Evolutionary conservation across 345 rosid species (phyloP).

Genomic region (Citrus trifoliata): DNA sequence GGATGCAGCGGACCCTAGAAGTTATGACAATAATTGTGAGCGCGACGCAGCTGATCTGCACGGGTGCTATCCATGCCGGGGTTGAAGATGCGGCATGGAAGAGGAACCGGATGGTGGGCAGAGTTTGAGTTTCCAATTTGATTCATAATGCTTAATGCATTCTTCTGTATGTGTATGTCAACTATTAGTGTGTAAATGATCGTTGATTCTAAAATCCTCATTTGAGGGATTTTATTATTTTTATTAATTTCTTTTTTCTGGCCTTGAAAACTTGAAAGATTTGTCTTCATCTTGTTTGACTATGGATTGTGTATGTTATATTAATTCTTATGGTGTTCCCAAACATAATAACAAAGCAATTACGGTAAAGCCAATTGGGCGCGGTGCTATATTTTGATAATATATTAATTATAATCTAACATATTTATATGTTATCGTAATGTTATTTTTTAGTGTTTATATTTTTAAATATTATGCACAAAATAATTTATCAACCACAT

Average conservation of each 20-base stretch:
- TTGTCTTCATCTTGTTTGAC: not conserved
- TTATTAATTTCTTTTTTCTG: not conserved
- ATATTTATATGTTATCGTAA: too few species aligned
- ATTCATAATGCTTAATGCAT: not conserved
- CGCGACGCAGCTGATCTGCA: conserved; percentile 63
- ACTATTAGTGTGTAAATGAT: not conserved
- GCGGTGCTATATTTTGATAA: too few species aligned
- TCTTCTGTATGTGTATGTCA: not conserved
- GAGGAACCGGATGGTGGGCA: conserved; percentile 10
- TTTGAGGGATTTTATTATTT: not conserved
- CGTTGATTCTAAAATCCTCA: not conserved
- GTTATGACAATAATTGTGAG: conserved; percentile 64
- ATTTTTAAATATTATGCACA: too few species aligned
- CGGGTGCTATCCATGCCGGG: conserved; percentile 56
- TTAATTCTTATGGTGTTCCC: not conserved
- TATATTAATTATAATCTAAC: too few species aligned
- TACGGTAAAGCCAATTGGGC: too few species aligned
- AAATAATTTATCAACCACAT: too few species aligned
- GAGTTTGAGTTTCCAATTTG: conserved; percentile 32
- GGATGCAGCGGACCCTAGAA: conserved; percentile 71
- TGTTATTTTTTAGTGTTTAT: too few species aligned
- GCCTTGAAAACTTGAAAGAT: not conserved
- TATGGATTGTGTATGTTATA: not conserved
- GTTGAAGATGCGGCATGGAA: conserved; percentile 28
- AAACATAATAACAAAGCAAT: not conserved